Conservation (phyloP, 371 early-diverging fungal species). For the Lichtheimia corymbifera region DNA sequence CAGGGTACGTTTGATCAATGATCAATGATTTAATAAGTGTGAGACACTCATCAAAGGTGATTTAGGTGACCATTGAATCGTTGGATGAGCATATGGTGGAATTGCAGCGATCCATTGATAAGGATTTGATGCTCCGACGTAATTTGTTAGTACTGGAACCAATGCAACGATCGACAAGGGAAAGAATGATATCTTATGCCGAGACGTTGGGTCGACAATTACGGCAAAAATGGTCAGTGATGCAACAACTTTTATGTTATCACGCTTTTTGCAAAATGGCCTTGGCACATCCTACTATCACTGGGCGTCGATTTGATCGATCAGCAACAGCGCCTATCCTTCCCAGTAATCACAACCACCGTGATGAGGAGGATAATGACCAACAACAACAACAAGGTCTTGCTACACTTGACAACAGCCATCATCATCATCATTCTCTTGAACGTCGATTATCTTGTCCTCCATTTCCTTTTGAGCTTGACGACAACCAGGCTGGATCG, state of each 20-base stretch:
- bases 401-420: too few species aligned
- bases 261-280: slow-evolving; percentile 58
- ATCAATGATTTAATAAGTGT: too few species aligned
- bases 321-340: slow-evolving; percentile 10
- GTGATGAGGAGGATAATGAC: neutral
- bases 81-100: slow-evolving; percentile 27
- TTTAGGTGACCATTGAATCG: neutral
- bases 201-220: slow-evolving; percentile 56
- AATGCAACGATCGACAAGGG: slow-evolving; percentile 61
- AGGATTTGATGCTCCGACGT: slow-evolving; percentile 62
- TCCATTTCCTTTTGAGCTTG: too few species aligned
- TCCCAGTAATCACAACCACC: neutral
- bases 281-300: neutral
- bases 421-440: too few species aligned
- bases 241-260: slow-evolving; percentile 70
- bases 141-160: slow-evolving; percentile 70
- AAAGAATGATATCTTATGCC: slow-evolving; percentile 58
- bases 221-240: slow-evolving; percentile 51
- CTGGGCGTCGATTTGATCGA: slow-evolving; percentile 6
- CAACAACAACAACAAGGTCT: neutral
- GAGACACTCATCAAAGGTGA: too few species aligned
- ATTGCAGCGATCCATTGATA: slow-evolving; percentile 42
- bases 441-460: too few species aligned
- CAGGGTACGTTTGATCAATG: too few species aligned
- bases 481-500: too few species aligned